Conservation (phyloP, 2,329 filamentous ascomycete species). For the Lasiodiplodia sp. region DNA sequence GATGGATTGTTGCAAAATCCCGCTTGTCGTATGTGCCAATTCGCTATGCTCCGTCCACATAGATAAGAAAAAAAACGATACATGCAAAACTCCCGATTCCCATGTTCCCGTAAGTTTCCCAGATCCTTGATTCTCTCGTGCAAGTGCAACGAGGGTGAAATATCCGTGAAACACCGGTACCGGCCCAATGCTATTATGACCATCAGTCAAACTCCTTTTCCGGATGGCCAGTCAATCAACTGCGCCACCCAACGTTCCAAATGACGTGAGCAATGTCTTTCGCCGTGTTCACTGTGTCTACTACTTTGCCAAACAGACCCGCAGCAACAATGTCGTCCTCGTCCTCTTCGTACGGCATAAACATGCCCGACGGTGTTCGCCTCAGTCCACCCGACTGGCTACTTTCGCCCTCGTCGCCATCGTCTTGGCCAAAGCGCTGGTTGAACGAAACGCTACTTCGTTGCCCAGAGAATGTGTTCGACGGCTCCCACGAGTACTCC, state of each 20-base stretch:
- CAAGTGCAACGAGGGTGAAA: conserved; percentile 27
- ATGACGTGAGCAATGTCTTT: conserved; percentile 71
- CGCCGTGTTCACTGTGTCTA: conserved; percentile 77
- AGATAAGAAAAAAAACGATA: neutral
- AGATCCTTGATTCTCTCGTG: conserved; percentile 17
- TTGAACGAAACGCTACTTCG: conserved; percentile 39
- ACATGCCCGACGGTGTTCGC: conserved; percentile 85
- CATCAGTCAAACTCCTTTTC: conserved; percentile 1
- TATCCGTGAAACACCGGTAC: conserved; percentile 30
- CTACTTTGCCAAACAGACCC: conserved; percentile 78
- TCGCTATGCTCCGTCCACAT: conserved; percentile 6
- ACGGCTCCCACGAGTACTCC: conserved; percentile 54
- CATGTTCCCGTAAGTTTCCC: conserved; percentile 10
- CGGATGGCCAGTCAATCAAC: conserved; percentile 45
- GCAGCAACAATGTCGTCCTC: conserved; percentile 64
- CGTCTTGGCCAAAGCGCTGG: conserved; percentile 35
- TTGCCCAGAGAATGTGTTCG: conserved; percentile 44
- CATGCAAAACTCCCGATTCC: conserved; percentile 20
- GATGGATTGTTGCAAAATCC: neutral
- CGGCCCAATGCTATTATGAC: conserved; percentile 30
- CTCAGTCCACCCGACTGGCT: conserved; percentile 65
- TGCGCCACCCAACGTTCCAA: conserved; percentile 71
- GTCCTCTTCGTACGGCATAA: conserved; percentile 84
- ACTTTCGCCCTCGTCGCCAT: conserved; percentile 48
- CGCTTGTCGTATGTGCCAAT: conserved; percentile 1